Conservation (phyloP, 768 basidiomycete genomes). For the Dictyophora rubrovolvata region DNA sequence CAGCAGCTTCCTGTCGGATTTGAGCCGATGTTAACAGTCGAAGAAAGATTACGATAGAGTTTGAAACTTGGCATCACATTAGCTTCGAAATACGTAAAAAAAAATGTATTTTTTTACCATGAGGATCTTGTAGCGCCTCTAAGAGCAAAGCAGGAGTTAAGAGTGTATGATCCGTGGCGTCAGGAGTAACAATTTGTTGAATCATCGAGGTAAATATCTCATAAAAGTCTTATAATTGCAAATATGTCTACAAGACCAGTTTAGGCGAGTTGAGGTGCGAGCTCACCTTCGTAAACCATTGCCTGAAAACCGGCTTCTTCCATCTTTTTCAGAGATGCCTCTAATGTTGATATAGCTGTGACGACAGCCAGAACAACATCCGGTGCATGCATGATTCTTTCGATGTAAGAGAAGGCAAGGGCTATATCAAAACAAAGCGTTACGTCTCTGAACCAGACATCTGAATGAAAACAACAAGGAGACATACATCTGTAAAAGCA, state of each 20-base stretch:
- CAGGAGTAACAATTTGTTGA: conserved; percentile 29
- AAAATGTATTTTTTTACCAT: conserved; percentile 27
- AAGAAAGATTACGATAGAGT: conserved; percentile 70
- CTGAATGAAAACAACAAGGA: background rate
- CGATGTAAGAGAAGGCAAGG: conserved; percentile 71
- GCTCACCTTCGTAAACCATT: conserved; percentile 43
- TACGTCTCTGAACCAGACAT: background rate
- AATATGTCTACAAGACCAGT: conserved; percentile 7
- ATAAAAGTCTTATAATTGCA: conserved; percentile 46
- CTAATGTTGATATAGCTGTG: conserved; percentile 41
- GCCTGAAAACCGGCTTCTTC: conserved; percentile 51
- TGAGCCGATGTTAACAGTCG: conserved; percentile 77
- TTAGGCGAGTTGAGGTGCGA: background rate
- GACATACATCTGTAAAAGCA: conserved; percentile 16
- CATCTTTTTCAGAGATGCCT: conserved; percentile 40
- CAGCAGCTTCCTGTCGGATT: conserved; percentile 53
- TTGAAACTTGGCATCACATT: conserved; percentile 38
- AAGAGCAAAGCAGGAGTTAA: conserved; percentile 33
- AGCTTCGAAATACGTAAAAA: background rate
- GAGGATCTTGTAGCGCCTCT: conserved; percentile 41
- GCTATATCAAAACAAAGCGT: conserved; percentile 32
- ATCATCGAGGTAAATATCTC: conserved; percentile 49
- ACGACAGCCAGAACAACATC: conserved; percentile 39
- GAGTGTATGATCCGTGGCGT: conserved; percentile 20
- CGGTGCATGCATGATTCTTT: conserved; percentile 45